Conservation (phyloP, 73 alveolate species). For the Halteria grandinella region DNA sequence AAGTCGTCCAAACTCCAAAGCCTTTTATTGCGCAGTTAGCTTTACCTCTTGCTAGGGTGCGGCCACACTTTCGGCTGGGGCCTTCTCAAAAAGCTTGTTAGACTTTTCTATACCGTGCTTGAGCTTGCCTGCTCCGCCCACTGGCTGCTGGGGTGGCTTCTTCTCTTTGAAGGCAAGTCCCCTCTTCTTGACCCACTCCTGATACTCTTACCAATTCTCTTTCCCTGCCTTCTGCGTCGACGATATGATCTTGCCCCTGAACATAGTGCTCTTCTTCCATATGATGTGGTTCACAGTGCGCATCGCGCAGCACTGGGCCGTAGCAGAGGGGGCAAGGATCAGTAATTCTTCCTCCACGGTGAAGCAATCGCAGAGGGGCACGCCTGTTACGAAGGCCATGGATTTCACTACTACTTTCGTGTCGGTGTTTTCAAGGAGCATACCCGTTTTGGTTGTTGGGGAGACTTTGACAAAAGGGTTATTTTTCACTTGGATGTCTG, state of each 20-base stretch:
- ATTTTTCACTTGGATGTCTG: conserved; percentile 46
- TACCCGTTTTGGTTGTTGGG: conserved; percentile 3
- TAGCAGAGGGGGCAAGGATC: conserved; percentile 1
- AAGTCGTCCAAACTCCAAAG: neutral
- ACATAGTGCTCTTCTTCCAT: conserved; percentile 31
- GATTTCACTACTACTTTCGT: neutral
- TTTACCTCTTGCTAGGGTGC: neutral
- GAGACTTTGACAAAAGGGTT: conserved; percentile 65
- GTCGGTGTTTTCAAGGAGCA: conserved; percentile 1
- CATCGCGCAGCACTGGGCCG: conserved; percentile 1
- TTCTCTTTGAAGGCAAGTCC: conserved; percentile 21
- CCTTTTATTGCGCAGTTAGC: neutral
- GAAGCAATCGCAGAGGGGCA: conserved; percentile 34
- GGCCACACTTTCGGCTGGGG: conserved; percentile 2
- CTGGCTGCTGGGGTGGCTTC: neutral
- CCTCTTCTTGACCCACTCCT: conserved; percentile 23
- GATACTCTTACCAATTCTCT: conserved; percentile 44
- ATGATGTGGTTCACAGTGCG: neutral
- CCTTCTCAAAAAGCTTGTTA: conserved; percentile 38
- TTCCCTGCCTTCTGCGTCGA: conserved; percentile 14
- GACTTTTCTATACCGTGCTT: conserved; percentile 58
- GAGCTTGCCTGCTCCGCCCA: conserved; percentile 20
- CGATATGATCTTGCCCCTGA: conserved; percentile 24
- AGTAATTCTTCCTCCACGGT: conserved; percentile 33
- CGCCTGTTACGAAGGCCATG: conserved; percentile 8